Conservation (phyloP, 2,329 filamentous ascomycete species). For the Colletotrichum sidae region DNA sequence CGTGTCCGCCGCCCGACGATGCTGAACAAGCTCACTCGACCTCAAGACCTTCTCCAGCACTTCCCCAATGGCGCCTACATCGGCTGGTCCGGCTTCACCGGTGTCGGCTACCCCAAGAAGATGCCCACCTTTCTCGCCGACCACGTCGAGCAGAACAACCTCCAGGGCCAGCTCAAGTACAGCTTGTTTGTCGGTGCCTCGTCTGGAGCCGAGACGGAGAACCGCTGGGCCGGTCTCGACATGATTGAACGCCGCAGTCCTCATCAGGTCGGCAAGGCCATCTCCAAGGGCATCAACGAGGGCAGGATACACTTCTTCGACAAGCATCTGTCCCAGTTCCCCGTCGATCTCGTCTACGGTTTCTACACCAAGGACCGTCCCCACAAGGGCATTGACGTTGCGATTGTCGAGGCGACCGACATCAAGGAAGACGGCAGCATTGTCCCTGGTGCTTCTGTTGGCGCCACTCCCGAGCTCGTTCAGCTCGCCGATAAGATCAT, state of each 20-base stretch:
- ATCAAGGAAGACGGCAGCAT: slow-evolving; percentile 92
- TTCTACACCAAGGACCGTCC: slow-evolving; percentile 86
- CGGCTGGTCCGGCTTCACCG: slow-evolving; percentile 92
- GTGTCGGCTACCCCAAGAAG: slow-evolving; percentile 90
- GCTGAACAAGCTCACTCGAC: slow-evolving; percentile 81
- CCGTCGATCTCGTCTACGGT: slow-evolving; percentile 85
- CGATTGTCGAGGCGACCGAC: slow-evolving; percentile 85
- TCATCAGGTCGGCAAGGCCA: slow-evolving; percentile 91
- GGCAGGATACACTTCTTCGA: slow-evolving; percentile 93
- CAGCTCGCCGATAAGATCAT: slow-evolving; percentile 94
- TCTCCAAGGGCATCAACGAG: slow-evolving; percentile 90
- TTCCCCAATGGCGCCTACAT: slow-evolving; percentile 90
- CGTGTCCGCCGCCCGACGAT: slow-evolving; percentile 81
- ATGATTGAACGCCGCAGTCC: slow-evolving; percentile 90
- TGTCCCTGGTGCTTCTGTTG: slow-evolving; percentile 86
- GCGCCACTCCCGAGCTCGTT: slow-evolving; percentile 85
- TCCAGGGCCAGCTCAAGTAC: slow-evolving; percentile 88
- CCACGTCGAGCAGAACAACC: slow-evolving; percentile 86
- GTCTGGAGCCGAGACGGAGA: slow-evolving; percentile 89
- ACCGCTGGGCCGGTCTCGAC: slow-evolving; percentile 87
- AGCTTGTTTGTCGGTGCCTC: slow-evolving; percentile 91
- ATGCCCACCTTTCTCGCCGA: slow-evolving; percentile 87
- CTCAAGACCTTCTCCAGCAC: slow-evolving; percentile 82
- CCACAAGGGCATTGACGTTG: slow-evolving; percentile 81
- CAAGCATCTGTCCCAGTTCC: slow-evolving; percentile 95